phyloP scores from a whole-genome alignment of 2,329 filamentous ascomycete genomes.

The Zymoseptoria ardabiliae region DNA sequence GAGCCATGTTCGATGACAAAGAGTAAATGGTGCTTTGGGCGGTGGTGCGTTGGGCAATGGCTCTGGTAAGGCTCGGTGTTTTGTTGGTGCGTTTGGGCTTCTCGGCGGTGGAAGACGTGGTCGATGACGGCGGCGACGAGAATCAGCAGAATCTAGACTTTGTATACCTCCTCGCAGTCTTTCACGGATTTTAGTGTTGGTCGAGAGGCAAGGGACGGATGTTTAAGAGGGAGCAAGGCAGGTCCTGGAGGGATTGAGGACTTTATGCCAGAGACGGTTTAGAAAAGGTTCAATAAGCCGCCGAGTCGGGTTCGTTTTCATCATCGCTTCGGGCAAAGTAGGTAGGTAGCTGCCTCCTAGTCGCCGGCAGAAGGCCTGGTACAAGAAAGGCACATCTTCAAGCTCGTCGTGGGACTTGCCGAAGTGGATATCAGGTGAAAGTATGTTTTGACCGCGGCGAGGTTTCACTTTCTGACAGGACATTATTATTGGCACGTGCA shows the following conservation, averaged over 20 bases:
- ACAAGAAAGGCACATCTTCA: background rate
- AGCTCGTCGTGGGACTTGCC: background rate
- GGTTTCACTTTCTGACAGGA: too few species aligned
- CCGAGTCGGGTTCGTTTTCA: background rate
- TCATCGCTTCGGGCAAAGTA: background rate
- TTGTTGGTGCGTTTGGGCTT: background rate
- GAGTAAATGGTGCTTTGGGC: background rate
- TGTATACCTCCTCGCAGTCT: background rate
- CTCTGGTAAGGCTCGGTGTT: background rate
- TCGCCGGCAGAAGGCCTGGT: background rate
- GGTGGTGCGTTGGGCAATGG: background rate
- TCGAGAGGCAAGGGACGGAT: background rate
- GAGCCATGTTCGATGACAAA: background rate
- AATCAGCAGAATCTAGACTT: background rate
- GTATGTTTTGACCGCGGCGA: background rate
- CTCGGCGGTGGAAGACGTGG: background rate
- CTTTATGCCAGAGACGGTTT: background rate
- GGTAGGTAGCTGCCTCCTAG: too few species aligned
- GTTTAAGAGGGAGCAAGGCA: background rate
- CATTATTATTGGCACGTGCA: too few species aligned
- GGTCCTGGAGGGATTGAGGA: background rate
- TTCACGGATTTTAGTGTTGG: background rate
- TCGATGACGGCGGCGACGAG: background rate
- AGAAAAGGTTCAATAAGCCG: background rate
- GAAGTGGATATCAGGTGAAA: background rate